Percentiles rank a stretch among this genome's conserved stretches.
phyloP scores from a whole-genome alignment of 2,329 filamentous ascomycete species.

The Scopulariopsis brevicaulis region DNA sequence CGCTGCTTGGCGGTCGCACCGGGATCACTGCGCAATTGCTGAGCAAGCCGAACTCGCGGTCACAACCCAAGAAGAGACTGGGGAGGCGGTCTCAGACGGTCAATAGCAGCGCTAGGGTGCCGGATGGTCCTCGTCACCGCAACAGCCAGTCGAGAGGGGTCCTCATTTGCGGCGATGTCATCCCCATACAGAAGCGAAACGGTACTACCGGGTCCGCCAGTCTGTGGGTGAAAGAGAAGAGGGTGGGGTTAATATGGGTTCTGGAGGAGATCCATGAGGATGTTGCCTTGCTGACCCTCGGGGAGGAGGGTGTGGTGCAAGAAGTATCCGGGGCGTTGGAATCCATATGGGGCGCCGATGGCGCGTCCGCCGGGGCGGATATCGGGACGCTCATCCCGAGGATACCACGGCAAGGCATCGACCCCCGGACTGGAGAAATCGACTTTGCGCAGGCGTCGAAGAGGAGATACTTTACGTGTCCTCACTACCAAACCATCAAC shows the following conservation, averaged over 20 bases:
- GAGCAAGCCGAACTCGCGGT: constrained; percentile 62
- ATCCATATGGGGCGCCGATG: constrained; percentile 73
- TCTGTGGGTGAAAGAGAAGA: constrained; percentile 97
- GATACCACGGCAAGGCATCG: constrained; percentile 66
- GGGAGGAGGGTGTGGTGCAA: constrained; percentile 65
- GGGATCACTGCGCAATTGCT: constrained; percentile 82
- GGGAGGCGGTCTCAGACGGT: constrained; percentile 50
- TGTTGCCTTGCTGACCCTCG: constrained; percentile 64
- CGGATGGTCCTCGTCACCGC: constrained; percentile 48
- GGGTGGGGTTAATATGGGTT: constrained; percentile 90
- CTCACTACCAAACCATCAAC: constrained; percentile 63
- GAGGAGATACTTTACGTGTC: constrained; percentile 74
- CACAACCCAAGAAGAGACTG: constrained; percentile 38
- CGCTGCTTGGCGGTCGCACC: constrained; percentile 54
- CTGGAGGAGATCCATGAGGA: constrained; percentile 96
- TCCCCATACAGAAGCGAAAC: constrained; percentile 93
- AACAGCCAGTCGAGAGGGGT: constrained; percentile 77
- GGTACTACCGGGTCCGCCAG: constrained; percentile 86
- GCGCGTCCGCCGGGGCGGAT: constrained; percentile 56
- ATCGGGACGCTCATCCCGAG: constrained; percentile 70
- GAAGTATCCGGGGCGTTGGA: constrained; percentile 65
- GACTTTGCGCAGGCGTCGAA: constrained; percentile 67
- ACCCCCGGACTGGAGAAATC: constrained; percentile 57
- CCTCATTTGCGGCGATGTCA: constrained; percentile 90
- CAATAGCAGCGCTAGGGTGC: constrained; percentile 46